Percentiles rank a stretch among this genome's conserved stretches.
Conservation (phyloP, 768 basidiomycete species). For the Phylloporus sp. region DNA sequence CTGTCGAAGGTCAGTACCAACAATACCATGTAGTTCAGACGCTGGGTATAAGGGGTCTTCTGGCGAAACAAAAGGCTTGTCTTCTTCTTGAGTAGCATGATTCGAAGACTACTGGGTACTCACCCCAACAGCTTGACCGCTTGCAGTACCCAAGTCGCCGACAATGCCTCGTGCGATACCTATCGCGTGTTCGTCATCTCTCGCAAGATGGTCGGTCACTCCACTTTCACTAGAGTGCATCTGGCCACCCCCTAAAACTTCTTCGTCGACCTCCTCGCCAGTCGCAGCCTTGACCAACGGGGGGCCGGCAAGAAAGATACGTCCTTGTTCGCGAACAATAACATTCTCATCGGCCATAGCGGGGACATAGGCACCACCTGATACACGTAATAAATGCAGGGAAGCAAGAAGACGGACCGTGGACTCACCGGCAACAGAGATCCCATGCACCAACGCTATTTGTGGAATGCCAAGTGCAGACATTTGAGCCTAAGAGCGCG, state of each 20-base stretch:
- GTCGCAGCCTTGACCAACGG: conserved; percentile 94
- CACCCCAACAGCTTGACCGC: conserved; percentile 48
- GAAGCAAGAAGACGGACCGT: neutral
- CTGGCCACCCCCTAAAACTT: conserved; percentile 83
- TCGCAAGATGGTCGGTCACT: conserved; percentile 84
- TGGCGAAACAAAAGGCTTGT: conserved; percentile 53
- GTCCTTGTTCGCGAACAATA: conserved; percentile 87
- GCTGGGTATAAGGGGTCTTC: conserved; percentile 78
- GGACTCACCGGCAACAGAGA: conserved; percentile 74
- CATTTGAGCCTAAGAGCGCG: conserved; percentile 73
- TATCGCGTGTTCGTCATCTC: conserved; percentile 83
- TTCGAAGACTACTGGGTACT: conserved; percentile 21
- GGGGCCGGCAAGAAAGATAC: conserved; percentile 92
- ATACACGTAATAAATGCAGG: conserved; percentile 6
- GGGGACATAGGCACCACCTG: conserved; percentile 89
- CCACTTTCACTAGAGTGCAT: conserved; percentile 93
- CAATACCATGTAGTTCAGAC: conserved; percentile 84
- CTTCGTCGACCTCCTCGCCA: conserved; percentile 89
- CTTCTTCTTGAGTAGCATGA: conserved; percentile 9
- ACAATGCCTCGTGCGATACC: conserved; percentile 73
- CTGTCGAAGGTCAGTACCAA: conserved; percentile 85
- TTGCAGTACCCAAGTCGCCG: conserved; percentile 69
- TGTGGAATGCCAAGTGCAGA: conserved; percentile 89
- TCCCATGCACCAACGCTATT: conserved; percentile 90
- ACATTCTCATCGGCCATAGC: conserved; percentile 96